Percentiles rank a stretch among this genome's conserved stretches.
These are phyloP conservation scores for Tolypocladium amazonense DNA, from an alignment of 2,329 filamentous ascomycete species.

Conservation along the genomic window DNA sequence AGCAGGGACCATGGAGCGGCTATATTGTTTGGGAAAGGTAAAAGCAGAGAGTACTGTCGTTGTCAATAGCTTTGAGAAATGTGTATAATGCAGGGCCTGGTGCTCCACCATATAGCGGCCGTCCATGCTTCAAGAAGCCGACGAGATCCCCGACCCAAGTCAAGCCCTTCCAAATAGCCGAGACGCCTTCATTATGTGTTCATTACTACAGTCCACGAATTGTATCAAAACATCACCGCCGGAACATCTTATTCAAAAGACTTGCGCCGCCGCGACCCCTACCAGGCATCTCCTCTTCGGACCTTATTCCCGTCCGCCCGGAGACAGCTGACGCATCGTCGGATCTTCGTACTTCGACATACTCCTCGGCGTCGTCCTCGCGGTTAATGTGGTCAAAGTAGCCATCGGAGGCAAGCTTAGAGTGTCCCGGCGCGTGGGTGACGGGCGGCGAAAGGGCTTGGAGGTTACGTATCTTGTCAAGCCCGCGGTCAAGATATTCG, in stretches of 20 bases:
- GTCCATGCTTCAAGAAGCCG: neutral
- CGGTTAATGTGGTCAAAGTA: constrained; percentile 15
- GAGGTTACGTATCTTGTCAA: constrained; percentile 29
- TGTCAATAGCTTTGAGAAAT: neutral
- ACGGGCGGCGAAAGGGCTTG: constrained; percentile 8
- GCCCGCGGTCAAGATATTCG: constrained; percentile 34
- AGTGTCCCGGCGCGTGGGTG: constrained; percentile 15
- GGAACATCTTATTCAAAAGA: constrained; percentile 25
- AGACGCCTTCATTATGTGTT: neutral
- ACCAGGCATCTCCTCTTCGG: constrained; percentile 10
- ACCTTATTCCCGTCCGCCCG: neutral
- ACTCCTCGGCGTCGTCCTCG: constrained; percentile 20
- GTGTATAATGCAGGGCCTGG: neutral
- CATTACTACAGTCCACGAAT: neutral
- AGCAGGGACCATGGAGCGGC: neutral
- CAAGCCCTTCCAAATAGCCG: neutral
- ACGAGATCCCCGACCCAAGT: neutral
- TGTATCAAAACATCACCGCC: constrained; percentile 8
- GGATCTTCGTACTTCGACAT: constrained; percentile 20
- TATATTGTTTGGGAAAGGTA: neutral
- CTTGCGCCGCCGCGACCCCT: constrained; percentile 16
- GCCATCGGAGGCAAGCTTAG: constrained; percentile 19
- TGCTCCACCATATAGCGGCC: neutral
- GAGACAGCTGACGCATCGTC: constrained; percentile 9
- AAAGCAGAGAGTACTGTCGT: neutral